A percentile compares a stretch with the other conserved stretches of the same genome.
Evolutionary conservation across 225 moss, liverwort and hornwort species (phyloP).

Genomic region (Climacium dendroides): DNA sequence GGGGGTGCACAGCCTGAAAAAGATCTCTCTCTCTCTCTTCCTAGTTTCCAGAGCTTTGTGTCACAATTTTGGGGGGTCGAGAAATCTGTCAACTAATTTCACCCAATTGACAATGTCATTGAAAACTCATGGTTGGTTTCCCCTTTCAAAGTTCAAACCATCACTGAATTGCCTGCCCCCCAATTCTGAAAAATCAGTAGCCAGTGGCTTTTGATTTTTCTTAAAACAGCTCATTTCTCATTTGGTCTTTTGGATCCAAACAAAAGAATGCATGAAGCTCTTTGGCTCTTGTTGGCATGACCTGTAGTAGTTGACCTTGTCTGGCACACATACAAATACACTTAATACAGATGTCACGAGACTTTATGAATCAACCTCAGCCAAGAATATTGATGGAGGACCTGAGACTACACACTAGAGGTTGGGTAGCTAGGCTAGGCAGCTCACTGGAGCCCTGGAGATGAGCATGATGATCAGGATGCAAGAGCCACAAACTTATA

Average conservation of each 20-base stretch:
- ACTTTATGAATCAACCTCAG: neutral
- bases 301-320: constrained; percentile 4
- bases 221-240: neutral
- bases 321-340: constrained; percentile 3
- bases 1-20: neutral
- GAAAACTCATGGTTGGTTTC: neutral
- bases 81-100: neutral
- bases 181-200: neutral
- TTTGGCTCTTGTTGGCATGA: neutral
- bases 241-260: neutral
- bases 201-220: neutral
- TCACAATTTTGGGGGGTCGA: accelerated
- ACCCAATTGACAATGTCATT: neutral
- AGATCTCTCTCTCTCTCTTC: neutral
- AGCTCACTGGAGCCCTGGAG: neutral
- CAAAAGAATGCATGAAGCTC: neutral
- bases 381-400: neutral
- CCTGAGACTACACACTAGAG: neutral
- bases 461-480: neutral
- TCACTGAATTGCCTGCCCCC: neutral
- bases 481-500: neutral
- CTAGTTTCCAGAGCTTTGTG: neutral
- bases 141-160: neutral
- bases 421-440: neutral
- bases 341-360: neutral